A percentile compares a stretch with the other conserved stretches of the same genome.
Conservation (phyloP, 2,329 filamentous ascomycete species). For the Capronia epimyces region DNA sequence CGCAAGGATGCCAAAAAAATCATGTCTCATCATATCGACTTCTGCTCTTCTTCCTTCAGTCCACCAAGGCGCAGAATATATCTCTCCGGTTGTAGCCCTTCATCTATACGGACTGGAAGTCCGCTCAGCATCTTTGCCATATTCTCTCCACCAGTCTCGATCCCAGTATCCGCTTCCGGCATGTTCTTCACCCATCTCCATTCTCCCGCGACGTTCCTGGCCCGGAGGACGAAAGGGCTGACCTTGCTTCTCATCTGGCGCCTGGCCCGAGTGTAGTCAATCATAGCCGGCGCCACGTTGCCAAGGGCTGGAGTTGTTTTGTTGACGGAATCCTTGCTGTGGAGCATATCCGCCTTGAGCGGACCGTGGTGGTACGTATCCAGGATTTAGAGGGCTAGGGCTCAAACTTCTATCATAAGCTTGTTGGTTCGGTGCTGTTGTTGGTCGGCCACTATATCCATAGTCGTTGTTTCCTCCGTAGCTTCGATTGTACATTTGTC, state of each 20-base stretch:
- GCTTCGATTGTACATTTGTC: constrained; percentile 28
- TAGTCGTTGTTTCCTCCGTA: constrained; percentile 23
- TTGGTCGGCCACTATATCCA: constrained; percentile 24
- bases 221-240: not conserved
- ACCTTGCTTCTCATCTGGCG: constrained; percentile 6
- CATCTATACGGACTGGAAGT: not conserved
- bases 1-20: constrained; percentile 4
- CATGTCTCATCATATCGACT: constrained; percentile 4
- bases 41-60: not conserved
- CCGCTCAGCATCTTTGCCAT: constrained; percentile 10
- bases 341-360: constrained; percentile 24
- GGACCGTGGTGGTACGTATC: constrained; percentile 25
- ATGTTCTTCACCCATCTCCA: constrained; percentile 18
- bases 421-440: constrained; percentile 24
- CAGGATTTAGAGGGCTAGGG: constrained; percentile 14
- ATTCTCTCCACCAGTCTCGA: constrained; percentile 28
- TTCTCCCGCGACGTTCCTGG: constrained; percentile 18
- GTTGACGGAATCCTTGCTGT: constrained; percentile 39
- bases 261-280: constrained; percentile 39
- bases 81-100: not conserved
- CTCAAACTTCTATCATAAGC: constrained; percentile 34
- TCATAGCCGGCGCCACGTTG: constrained; percentile 62
- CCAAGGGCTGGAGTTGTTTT: constrained; percentile 56
- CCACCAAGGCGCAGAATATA: not conserved
- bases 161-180: constrained; percentile 28